A percentile compares a stretch with the other conserved stretches of the same genome.
phyloP scores from a whole-genome alignment of 1,284 basidiomycete genomes.

The Apiotrichum laibachii region DNA sequence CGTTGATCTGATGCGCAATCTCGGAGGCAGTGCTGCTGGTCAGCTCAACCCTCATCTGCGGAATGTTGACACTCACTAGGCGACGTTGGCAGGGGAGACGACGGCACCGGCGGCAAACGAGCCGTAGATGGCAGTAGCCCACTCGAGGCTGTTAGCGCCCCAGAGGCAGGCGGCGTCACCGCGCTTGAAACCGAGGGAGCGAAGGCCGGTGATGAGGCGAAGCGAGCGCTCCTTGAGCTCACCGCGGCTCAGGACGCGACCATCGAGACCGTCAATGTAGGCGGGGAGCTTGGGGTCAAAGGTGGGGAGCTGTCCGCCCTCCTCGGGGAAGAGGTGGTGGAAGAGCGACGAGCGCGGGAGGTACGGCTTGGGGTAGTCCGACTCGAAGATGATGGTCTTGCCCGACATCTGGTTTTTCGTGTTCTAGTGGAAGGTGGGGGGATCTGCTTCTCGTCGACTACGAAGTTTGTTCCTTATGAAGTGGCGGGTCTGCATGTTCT shows the following conservation, averaged over 20 bases:
- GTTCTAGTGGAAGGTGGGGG: not conserved
- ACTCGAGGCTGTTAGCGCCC: slow-evolving; percentile 60
- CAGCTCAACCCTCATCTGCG: not conserved
- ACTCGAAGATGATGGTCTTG: slow-evolving; percentile 15
- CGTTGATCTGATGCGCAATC: slow-evolving; percentile 50
- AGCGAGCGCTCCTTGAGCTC: slow-evolving; percentile 60
- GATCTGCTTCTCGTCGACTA: too few relatives aligned
- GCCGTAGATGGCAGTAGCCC: slow-evolving; percentile 56
- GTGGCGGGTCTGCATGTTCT: too few relatives aligned
- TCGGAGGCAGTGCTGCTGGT: slow-evolving; percentile 28
- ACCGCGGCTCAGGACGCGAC: slow-evolving; percentile 60
- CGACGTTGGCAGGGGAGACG: slow-evolving; percentile 44
- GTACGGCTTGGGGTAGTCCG: slow-evolving; percentile 11
- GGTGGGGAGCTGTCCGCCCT: slow-evolving; percentile 26
- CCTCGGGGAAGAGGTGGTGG: slow-evolving; percentile 17
- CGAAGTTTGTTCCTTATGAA: too few relatives aligned
- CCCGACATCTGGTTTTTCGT: not conserved
- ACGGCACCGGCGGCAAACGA: slow-evolving; percentile 45
- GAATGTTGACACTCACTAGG: slow-evolving; percentile 34
- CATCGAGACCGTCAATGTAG: slow-evolving; percentile 66
- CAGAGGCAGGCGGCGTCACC: slow-evolving; percentile 46
- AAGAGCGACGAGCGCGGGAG: slow-evolving; percentile 14
- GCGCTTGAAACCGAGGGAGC: slow-evolving; percentile 25
- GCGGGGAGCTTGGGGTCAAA: slow-evolving; percentile 53
- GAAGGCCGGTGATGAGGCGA: slow-evolving; percentile 60